These are phyloP conservation scores for Ammopiptanthus mongolicus DNA, from an alignment of 306 rosid genomes.

Conservation along the genomic window DNA sequence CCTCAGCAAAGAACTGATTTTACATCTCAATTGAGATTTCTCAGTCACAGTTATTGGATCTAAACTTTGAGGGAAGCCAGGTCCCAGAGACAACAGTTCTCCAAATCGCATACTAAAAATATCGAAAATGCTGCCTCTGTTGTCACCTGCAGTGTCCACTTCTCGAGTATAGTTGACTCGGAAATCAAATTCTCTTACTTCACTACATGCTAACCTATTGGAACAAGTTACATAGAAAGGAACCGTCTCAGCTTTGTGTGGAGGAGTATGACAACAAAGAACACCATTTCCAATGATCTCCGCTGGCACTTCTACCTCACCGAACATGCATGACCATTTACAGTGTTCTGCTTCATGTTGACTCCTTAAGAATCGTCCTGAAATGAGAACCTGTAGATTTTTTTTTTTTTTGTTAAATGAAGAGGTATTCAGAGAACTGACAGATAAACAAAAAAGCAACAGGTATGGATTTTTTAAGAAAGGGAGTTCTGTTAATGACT, in stretches of 20 bases:
- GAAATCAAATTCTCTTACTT: conserved; percentile 81
- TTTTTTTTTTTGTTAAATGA: conserved; percentile 12
- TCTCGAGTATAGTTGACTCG: conserved; percentile 33
- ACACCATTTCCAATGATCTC: conserved; percentile 58
- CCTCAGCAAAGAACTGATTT: conserved; percentile 55
- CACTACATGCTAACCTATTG: conserved; percentile 90
- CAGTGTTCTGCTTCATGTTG: conserved; percentile 46
- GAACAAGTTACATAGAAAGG: conserved; percentile 86
- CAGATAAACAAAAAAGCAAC: conserved; percentile 10
- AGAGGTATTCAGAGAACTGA: conserved; percentile 2
- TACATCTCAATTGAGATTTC: conserved; percentile 39
- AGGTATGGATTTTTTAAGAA: background rate
- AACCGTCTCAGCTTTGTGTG: conserved; percentile 67
- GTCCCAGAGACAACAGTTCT: conserved; percentile 37
- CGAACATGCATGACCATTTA: conserved; percentile 92
- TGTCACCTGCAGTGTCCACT: conserved; percentile 26
- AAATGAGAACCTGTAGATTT: conserved; percentile 57
- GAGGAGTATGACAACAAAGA: conserved; percentile 74
- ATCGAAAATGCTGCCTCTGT: conserved; percentile 28
- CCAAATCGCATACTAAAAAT: conserved; percentile 42
- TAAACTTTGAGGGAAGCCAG: conserved; percentile 23
- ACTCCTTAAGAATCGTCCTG: conserved; percentile 62
- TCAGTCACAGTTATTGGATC: conserved; percentile 34
- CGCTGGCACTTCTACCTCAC: conserved; percentile 85
- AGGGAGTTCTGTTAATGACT: background rate